These are phyloP conservation scores for Rhinocladiella mackenziei DNA, from an alignment of 2,329 filamentous ascomycete genomes.

Conservation along the genomic window DNA sequence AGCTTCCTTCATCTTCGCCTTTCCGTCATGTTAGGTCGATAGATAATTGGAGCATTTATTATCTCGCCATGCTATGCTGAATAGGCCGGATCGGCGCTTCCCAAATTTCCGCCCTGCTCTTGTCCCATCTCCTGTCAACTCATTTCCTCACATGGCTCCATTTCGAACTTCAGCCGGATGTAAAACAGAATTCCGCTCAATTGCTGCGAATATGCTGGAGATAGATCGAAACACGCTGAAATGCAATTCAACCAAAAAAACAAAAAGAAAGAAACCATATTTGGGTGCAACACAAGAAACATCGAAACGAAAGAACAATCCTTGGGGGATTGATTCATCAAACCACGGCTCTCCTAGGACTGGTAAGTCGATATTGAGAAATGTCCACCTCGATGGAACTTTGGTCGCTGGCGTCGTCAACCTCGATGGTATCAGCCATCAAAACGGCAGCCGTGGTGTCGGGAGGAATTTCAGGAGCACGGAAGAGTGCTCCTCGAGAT, in stretches of 20 bases:
- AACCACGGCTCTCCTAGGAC: constrained; percentile 13
- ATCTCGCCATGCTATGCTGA: neutral
- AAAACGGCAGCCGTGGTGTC: constrained; percentile 1
- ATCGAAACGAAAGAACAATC: no score
- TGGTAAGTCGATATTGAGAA: constrained; percentile 21
- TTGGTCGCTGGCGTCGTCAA: constrained; percentile 27
- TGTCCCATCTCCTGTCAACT: neutral
- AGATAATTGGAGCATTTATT: neutral
- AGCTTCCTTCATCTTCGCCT: neutral
- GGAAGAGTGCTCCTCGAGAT: constrained; percentile 12
- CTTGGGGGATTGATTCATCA: no score
- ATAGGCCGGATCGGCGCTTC: neutral
- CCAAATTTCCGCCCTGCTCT: no score
- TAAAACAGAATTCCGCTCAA: constrained; percentile 7
- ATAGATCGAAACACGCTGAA: constrained; percentile 16
- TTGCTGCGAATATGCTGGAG: constrained; percentile 11
- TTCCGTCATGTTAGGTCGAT: neutral
- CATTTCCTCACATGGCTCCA: no score
- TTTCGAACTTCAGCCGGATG: neutral
- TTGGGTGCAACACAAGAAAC: no score
- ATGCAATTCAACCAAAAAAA: constrained; percentile 4
- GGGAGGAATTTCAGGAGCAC: constrained; percentile 7
- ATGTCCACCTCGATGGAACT: constrained; percentile 27
- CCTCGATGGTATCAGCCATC: constrained; percentile 24
- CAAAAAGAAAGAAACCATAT: constrained; percentile 5